A percentile compares a stretch with the other conserved stretches of the same genome.
These are phyloP conservation scores for Stephanodiscus triporus DNA, from an alignment of 108 stramenopile species.

Conservation along the genomic window DNA sequence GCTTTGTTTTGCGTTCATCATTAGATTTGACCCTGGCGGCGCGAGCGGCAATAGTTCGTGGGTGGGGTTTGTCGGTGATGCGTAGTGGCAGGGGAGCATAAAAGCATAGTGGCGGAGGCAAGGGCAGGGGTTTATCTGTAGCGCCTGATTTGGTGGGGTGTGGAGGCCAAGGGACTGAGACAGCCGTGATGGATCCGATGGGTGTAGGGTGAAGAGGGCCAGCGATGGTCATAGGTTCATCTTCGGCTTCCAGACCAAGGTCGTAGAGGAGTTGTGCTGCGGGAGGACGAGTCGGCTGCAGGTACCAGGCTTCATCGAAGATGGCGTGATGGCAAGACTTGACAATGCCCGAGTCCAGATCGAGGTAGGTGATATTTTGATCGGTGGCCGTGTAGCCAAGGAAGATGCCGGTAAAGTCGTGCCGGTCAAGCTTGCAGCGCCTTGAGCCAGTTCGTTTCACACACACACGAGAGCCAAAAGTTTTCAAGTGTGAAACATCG, in stretches of 20 bases:
- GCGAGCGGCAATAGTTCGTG: too few relatives aligned
- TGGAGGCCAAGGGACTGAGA: too few relatives aligned
- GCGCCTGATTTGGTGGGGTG: too few relatives aligned
- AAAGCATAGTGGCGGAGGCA: too few relatives aligned
- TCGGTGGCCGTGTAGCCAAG: background rate
- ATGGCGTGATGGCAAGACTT: background rate
- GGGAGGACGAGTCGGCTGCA: background rate
- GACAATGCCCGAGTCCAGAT: background rate
- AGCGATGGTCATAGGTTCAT: background rate
- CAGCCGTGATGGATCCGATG: background rate
- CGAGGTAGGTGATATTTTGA: background rate
- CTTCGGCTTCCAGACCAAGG: background rate
- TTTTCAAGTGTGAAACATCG: background rate
- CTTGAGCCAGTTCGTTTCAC: background rate
- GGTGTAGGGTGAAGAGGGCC: background rate
- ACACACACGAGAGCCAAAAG: background rate
- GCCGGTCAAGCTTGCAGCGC: background rate
- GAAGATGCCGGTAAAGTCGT: background rate
- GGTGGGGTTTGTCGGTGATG: too few relatives aligned
- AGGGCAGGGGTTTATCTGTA: too few relatives aligned
- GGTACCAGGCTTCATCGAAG: background rate
- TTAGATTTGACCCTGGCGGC: too few relatives aligned
- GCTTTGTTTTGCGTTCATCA: too few relatives aligned
- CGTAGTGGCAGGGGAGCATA: too few relatives aligned
- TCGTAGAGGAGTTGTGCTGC: background rate